Evolutionary conservation across 345 rosid genomes (phyloP), one percentile per base, ranked within the genome.

Genomic region (Psidium guajava): DNA sequence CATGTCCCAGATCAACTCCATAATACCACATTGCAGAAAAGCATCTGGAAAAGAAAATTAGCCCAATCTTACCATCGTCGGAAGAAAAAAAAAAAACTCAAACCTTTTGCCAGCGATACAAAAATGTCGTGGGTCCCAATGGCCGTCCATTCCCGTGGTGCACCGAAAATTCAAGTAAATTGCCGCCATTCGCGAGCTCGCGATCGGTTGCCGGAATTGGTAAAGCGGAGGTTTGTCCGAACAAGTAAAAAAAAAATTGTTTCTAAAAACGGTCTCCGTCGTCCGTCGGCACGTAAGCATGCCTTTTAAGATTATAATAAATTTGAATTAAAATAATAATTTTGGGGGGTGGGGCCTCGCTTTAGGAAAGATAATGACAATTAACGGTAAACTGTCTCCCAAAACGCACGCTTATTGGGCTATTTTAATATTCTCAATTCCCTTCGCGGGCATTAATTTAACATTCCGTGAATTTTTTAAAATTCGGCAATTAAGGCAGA

Each of bases 361-460:
- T 58, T 86, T 83, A 44, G n/a, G 81, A 22, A 56, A 69, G 89
- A 91, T 82, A 82, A 36, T 87, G 92, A 91, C 90, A 88, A 91
- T 82, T 90, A 91, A 90, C 93, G 89, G 92, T 90, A 89, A 91
- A 91, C 93, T 24, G 91, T 83, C 89, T 25, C 47, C 77, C 0
- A 12, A 82, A 36, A 75, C 6, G 49, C 6, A 54, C 28, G 8
- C 13, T 75, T 11, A 36, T 53, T 25, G 22, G 0, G 80, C 13
- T 36, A 69, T 20, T 69, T 69, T 69, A 0, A 69, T 18, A 36
- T 69, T 27, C 27, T 47, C 49, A 5, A 61, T 28, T 58, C 21
- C 27, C 73, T 83, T 47, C 21, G 20, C 49, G 54, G 24, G 75
- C 25, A 57, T 83, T 83, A 0, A 64, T 58, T 83, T 61, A 59